phyloP scores from a whole-genome alignment of 352 stramenopile species.

The Aphanomyces astaci region DNA sequence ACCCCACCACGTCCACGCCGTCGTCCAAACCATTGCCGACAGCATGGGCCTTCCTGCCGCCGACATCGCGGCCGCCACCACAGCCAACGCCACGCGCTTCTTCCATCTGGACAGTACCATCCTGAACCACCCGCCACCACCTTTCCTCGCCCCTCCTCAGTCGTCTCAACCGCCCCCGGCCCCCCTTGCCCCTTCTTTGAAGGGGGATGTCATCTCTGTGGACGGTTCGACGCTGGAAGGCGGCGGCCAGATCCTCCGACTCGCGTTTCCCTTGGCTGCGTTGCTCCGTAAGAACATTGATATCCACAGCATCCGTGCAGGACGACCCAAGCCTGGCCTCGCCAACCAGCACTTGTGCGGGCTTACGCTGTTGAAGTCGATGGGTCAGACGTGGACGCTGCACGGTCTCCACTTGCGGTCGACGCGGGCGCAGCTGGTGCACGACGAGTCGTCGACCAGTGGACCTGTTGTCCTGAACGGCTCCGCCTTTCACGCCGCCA shows the following conservation, averaged over 20 bases:
- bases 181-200: not conserved
- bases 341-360: constrained; percentile 77
- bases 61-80: constrained; percentile 39
- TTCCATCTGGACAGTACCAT: constrained; percentile 27
- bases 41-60: constrained; percentile 35
- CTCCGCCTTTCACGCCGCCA: constrained; percentile 12
- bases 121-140: too few relatives aligned
- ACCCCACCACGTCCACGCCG: constrained; percentile 50
- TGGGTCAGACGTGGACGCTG: constrained; percentile 30
- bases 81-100: constrained; percentile 44
- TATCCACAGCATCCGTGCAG: constrained; percentile 73
- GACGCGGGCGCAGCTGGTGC: constrained; percentile 37
- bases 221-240: constrained; percentile 69
- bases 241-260: constrained; percentile 83
- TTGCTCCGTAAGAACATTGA: constrained; percentile 50
- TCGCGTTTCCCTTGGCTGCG: constrained; percentile 58
- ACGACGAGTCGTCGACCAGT: not conserved
- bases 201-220: constrained; percentile 25
- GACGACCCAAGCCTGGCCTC: constrained; percentile 61
- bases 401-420: constrained; percentile 43
- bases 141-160: too few relatives aligned
- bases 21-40: constrained; percentile 49
- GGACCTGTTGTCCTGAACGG: constrained; percentile 29
- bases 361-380: constrained; percentile 43
- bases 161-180: not conserved